Base-by-base conservation (phyloP, 768 basidiomycete species). In the Fomitopsis pulvina region DNA sequence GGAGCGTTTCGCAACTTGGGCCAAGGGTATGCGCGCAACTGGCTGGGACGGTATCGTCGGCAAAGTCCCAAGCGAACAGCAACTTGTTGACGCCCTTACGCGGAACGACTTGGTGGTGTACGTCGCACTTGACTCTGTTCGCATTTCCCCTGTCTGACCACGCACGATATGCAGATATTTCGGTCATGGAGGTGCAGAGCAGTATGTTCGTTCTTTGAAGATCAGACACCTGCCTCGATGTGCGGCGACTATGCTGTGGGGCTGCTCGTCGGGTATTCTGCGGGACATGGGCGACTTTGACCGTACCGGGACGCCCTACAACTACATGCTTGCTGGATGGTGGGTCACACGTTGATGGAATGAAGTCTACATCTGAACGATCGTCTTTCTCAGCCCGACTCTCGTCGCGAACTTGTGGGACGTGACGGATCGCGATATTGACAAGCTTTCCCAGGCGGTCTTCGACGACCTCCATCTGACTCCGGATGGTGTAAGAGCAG, bases 241-340 rank as follows among this genome's bases (percentile, higher is more conserved):
- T 63, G 94, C 96, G 6, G 85, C 86, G 12, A 87, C 89, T 1
- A 93, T 98, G 91, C 77, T 99, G 2, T 99, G 95, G 96, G 96
- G 96, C 0, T 99, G 96, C 72, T 99, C 96, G 0, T 97, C 94
- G 0, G 96, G 95, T 9, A 69, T 79, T 1, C 66, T 99, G 54
- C 76, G 78, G 48, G 90, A 95, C 42, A 90, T 91, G 81, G 96
- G 96, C 3, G 92, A 96, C 56, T 94, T 93, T 59, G 96, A 98
- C 60, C 76, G 90, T 9, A 77, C 80, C 12, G 96, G 96, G 18
- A 97, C 92, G 12, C 92, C 96, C 0, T 84, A 89, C 64, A 85
- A 92, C 57, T 99, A 99, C 64, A 91, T 97, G 87, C 63, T 97
- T n/a, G 91, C 86, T 37, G 96, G 95, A 60, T 95, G 94, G 95